phyloP scores from a whole-genome alignment of 2,329 filamentous ascomycete species.

The Bipolaris oryzae region DNA sequence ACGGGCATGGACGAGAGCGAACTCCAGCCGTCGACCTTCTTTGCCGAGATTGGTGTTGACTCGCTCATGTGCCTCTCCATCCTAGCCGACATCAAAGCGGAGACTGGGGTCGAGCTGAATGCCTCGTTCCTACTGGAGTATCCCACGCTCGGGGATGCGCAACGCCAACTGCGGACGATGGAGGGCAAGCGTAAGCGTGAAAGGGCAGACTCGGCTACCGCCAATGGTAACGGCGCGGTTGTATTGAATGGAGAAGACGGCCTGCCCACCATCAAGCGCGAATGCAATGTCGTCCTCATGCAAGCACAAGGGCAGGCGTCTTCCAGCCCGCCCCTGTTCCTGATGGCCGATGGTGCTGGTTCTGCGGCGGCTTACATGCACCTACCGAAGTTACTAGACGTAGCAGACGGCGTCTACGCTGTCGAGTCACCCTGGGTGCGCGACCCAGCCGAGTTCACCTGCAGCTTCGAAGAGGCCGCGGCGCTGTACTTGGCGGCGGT shows the following conservation, averaged over 20 bases:
- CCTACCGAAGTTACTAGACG: too few relatives aligned
- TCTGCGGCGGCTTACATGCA: conserved; percentile 5
- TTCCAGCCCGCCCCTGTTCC: conserved; percentile 2
- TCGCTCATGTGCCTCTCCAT: conserved; percentile 1
- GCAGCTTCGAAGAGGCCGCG: conserved; percentile 2
- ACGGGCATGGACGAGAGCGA: conserved; percentile 1
- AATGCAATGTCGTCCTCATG: conserved; percentile 2
- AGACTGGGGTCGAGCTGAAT: too few relatives aligned
- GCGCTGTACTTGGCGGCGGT: conserved; percentile 21
- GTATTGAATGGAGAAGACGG: not conserved
- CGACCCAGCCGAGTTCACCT: conserved; percentile 4
- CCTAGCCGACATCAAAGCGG: too few relatives aligned
- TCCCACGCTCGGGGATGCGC: not conserved
- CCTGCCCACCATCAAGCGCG: not conserved
- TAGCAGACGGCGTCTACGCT: too few relatives aligned
- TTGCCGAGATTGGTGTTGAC: conserved; percentile 2
- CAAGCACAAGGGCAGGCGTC: not conserved
- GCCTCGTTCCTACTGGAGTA: too few relatives aligned
- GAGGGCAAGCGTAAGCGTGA: not conserved
- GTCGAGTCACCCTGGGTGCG: not conserved
- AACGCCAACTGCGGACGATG: conserved; percentile 2
- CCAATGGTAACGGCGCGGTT: not conserved
- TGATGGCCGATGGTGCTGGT: conserved; percentile 2
- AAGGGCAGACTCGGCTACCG: too few relatives aligned
- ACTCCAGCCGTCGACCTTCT: not conserved